Evolutionary conservation across 257 asterid species (phyloP).

Genomic region (Fraxinus cuspidata): DNA sequence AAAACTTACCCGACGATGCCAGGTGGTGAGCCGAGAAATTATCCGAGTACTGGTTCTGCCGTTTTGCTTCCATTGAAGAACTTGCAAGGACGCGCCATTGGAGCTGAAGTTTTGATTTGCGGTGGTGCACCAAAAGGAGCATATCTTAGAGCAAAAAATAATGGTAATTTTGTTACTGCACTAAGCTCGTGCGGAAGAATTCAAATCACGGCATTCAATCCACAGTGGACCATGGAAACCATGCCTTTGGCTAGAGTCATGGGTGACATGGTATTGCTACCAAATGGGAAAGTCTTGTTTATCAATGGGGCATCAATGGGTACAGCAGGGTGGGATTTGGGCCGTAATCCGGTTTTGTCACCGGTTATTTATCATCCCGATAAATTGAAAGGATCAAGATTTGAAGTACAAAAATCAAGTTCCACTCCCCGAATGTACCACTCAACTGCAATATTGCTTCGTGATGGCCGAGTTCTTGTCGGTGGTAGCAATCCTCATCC

Average conservation of each 20-base stretch:
- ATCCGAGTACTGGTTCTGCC: slow-evolving; percentile 53
- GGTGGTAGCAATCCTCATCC: slow-evolving; percentile 46
- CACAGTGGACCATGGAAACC: slow-evolving; percentile 50
- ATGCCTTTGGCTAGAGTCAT: slow-evolving; percentile 50
- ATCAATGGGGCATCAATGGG: slow-evolving; percentile 45
- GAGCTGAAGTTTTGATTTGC: slow-evolving; percentile 45
- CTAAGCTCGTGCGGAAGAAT: slow-evolving; percentile 47
- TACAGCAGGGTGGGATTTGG: slow-evolving; percentile 42
- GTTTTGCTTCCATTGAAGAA: slow-evolving; percentile 44
- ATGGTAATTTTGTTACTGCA: slow-evolving; percentile 30
- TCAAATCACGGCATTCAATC: slow-evolving; percentile 36
- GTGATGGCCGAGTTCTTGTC: slow-evolving; percentile 46
- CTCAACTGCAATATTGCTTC: slow-evolving; percentile 38
- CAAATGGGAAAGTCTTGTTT: slow-evolving; percentile 41
- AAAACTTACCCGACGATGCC: slow-evolving; percentile 36
- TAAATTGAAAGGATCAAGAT: slow-evolving; percentile 13
- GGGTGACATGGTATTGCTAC: slow-evolving; percentile 54
- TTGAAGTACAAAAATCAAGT: slow-evolving; percentile 30
- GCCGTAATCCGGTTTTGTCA: slow-evolving; percentile 33
- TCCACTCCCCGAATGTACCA: slow-evolving; percentile 48
- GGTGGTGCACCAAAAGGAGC: slow-evolving; percentile 54
- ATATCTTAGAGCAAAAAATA: neutral
- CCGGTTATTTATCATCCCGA: slow-evolving; percentile 41
- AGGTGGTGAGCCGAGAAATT: slow-evolving; percentile 40
- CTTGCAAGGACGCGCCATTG: neutral